phyloP scores from a whole-genome alignment of 176 grass and related monocot species.

The Rhynchospora breviuscula region DNA sequence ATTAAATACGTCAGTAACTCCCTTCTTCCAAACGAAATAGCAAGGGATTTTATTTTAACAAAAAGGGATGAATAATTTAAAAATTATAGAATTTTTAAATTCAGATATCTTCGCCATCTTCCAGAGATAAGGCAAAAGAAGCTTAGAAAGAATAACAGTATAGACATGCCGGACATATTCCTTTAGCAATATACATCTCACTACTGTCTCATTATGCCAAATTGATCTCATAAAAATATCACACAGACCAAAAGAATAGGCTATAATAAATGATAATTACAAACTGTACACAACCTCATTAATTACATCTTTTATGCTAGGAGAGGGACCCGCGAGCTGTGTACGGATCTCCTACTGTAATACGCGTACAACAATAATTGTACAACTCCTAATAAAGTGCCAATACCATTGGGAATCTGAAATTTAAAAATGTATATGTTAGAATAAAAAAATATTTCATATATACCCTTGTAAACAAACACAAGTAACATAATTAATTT shows the following conservation, averaged over 20 bases:
- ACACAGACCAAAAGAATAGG: not conserved
- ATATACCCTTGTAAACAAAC: not conserved
- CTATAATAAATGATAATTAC: not conserved
- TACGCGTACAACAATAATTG: slow-evolving; percentile 81
- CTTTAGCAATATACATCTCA: not conserved
- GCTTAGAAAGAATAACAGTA: not conserved
- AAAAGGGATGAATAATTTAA: not conserved
- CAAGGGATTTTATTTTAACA: not conserved
- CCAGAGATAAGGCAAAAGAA: not conserved
- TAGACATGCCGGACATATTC: not conserved
- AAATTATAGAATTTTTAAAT: not conserved
- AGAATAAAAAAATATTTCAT: not conserved
- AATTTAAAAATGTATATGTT: slow-evolving; percentile 28
- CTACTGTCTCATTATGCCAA: not conserved
- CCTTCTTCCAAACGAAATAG: not conserved
- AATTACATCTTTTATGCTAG: slow-evolving; percentile 25
- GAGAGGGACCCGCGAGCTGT: slow-evolving; percentile 40
- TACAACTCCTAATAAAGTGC: slow-evolving; percentile 53
- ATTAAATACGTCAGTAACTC: not conserved
- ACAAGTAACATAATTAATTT: not conserved
- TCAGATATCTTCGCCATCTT: not conserved
- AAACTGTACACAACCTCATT: not conserved
- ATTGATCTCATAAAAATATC: not conserved
- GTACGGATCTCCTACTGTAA: slow-evolving; percentile 46
- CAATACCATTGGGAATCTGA: slow-evolving; percentile 89